phyloP scores from a whole-genome alignment of 371 early-diverging fungal species.

The Mucor velutinosus region DNA sequence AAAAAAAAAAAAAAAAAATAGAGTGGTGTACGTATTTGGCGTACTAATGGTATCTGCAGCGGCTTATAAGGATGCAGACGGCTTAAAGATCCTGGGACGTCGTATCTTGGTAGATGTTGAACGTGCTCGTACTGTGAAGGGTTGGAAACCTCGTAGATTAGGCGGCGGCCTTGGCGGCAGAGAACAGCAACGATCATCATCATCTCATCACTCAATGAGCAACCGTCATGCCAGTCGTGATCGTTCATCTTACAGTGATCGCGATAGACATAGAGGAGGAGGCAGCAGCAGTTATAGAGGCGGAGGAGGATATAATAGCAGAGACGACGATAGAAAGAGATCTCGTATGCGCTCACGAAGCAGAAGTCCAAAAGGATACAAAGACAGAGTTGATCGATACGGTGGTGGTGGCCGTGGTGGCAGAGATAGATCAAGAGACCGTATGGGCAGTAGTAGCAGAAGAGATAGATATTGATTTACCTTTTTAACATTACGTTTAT shows the following conservation, averaged over 20 bases:
- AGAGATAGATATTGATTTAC: slow-evolving; percentile 57
- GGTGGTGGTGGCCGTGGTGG: slow-evolving; percentile 35
- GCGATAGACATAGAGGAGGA: slow-evolving; percentile 26
- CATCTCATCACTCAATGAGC: slow-evolving; percentile 38
- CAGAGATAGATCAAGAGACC: slow-evolving; percentile 53
- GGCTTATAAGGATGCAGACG: slow-evolving; percentile 92
- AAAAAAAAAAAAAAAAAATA: no score
- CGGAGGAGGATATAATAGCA: slow-evolving; percentile 34
- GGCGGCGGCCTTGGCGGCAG: slow-evolving; percentile 94
- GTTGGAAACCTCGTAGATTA: slow-evolving; percentile 91
- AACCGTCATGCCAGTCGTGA: slow-evolving; percentile 47
- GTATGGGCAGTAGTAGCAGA: slow-evolving; percentile 45
- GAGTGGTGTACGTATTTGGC: neutral
- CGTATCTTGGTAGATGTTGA: slow-evolving; percentile 95
- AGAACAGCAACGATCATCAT: slow-evolving; percentile 56
- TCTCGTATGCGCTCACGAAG: slow-evolving; percentile 46
- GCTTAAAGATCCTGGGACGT: slow-evolving; percentile 82
- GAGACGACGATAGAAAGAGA: slow-evolving; percentile 46
- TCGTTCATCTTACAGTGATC: slow-evolving; percentile 32
- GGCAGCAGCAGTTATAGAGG: slow-evolving; percentile 19
- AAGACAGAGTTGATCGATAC: slow-evolving; percentile 45
- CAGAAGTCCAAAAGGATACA: slow-evolving; percentile 42
- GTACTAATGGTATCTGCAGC: slow-evolving; percentile 33
- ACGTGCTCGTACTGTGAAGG: slow-evolving; percentile 94
- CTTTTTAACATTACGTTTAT: neutral